A percentile compares a stretch with the other conserved stretches of the same genome.
These are phyloP conservation scores for Eucalyptus caleyi DNA, from an alignment of 345 rosid species.

Conservation along the genomic window DNA sequence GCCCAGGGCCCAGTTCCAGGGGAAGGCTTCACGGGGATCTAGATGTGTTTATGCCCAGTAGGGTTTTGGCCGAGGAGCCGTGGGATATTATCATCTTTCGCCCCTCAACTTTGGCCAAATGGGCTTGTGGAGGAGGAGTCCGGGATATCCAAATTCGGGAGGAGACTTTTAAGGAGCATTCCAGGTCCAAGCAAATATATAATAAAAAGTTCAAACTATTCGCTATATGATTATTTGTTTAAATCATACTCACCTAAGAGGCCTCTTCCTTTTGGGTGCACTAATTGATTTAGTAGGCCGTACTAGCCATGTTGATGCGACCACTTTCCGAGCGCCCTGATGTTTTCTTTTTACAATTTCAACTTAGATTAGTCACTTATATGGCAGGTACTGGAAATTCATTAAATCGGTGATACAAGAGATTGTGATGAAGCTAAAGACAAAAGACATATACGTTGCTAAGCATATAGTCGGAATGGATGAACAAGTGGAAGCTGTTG, in stretches of 20 bases:
- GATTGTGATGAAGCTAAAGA: background rate
- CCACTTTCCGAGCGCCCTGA: background rate
- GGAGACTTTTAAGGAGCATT: too few species aligned
- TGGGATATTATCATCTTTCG: too few species aligned
- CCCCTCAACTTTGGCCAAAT: too few species aligned
- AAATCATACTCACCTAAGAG: background rate
- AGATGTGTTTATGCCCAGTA: too few species aligned
- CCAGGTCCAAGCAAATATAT: background rate
- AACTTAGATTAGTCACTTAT: accelerated
- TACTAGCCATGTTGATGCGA: background rate
- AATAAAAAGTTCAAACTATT: background rate
- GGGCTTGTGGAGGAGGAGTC: too few species aligned
- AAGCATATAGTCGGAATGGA: background rate
- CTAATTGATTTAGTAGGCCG: background rate
- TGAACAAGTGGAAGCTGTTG: accelerated
- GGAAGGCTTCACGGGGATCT: too few species aligned
- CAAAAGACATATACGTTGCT: background rate
- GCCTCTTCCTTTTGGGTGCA: background rate
- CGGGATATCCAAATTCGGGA: too few species aligned
- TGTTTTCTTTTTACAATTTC: background rate
- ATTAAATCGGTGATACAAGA: background rate
- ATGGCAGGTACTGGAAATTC: background rate
- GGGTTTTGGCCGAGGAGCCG: too few species aligned
- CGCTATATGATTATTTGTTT: background rate
- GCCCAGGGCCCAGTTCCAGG: too few species aligned